Conservation (phyloP, 768 basidiomycete species). For the Pleurotus cornucopiae region DNA sequence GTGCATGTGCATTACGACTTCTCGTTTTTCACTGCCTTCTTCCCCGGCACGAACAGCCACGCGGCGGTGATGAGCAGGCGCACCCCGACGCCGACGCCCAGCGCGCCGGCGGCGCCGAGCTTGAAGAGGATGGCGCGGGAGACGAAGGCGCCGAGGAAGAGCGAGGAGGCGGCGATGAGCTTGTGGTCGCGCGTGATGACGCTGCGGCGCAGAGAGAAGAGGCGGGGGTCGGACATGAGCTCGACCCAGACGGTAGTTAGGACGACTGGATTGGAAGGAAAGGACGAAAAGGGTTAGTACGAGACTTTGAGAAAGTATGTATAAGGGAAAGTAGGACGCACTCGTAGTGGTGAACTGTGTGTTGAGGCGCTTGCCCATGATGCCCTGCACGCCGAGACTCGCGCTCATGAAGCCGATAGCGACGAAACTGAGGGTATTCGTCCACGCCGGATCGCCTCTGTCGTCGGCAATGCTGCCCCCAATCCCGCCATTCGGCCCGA, state of each 20-base stretch:
- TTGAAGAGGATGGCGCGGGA: conserved; percentile 55
- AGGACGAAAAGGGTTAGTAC: neutral
- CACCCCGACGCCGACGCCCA: conserved; percentile 65
- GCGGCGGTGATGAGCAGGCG: conserved; percentile 55
- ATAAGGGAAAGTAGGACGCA: conserved; percentile 26
- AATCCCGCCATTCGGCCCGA: no score
- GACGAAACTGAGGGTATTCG: conserved; percentile 59
- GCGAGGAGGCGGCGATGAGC: conserved; percentile 55
- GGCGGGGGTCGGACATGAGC: conserved; percentile 73
- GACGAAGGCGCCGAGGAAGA: conserved; percentile 75
- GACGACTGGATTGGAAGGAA: conserved; percentile 45
- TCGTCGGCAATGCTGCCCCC: conserved; percentile 38
- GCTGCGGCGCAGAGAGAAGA: conserved; percentile 53
- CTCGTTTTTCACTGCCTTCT: conserved; percentile 11
- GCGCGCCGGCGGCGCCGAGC: conserved; percentile 57
- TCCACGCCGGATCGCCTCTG: conserved; percentile 70
- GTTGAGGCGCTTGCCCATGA: conserved; percentile 76
- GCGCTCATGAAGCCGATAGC: conserved; percentile 79
- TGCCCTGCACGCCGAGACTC: conserved; percentile 80
- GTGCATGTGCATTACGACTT: no score
- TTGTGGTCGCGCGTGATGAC: conserved; percentile 69
- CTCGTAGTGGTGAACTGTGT: conserved; percentile 78
- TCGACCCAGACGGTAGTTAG: conserved; percentile 90
- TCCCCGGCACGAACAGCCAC: conserved; percentile 63
- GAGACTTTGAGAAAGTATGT: neutral